These are phyloP conservation scores for Helminthosporium solani DNA, from an alignment of 2,329 filamentous ascomycete species.

Conservation along the genomic window DNA sequence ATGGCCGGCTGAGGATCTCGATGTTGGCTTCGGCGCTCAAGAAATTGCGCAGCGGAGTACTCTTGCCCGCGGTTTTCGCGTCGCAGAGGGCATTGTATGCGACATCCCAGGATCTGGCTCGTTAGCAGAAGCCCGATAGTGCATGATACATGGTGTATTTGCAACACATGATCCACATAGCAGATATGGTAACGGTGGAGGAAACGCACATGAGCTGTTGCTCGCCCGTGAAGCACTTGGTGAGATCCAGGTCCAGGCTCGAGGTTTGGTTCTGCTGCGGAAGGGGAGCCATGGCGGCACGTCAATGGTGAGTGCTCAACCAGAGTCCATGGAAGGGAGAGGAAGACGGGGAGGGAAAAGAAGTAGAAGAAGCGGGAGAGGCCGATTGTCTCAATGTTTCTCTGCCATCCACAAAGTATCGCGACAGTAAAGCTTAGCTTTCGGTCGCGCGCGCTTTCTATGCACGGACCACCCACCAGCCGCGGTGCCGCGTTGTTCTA, in stretches of 20 bases:
- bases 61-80: slow-evolving; percentile 46
- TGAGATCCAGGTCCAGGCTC: slow-evolving; percentile 73
- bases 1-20: slow-evolving; percentile 66
- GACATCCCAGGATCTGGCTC: slow-evolving; percentile 61
- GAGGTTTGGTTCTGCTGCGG: too few species aligned
- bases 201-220: slow-evolving; percentile 73
- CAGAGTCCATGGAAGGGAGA: slow-evolving; percentile 34
- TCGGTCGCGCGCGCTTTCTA: slow-evolving; percentile 3
- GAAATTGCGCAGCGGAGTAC: slow-evolving; percentile 60
- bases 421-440: slow-evolving; percentile 7
- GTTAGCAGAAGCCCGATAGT: too few species aligned
- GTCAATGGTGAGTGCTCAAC: slow-evolving; percentile 24
- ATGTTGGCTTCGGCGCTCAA: slow-evolving; percentile 69
- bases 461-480: slow-evolving; percentile 6
- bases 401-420: not conserved
- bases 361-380: slow-evolving; percentile 13
- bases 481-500: too few species aligned
- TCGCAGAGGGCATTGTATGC: slow-evolving; percentile 57
- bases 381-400: slow-evolving; percentile 27
- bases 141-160: too few species aligned
- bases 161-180: too few species aligned
- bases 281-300: slow-evolving; percentile 41
- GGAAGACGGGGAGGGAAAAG: slow-evolving; percentile 17
- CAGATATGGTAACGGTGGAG: too few species aligned
- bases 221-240: slow-evolving; percentile 80